These are phyloP conservation scores for Amanita molliuscula DNA, from an alignment of 768 basidiomycete species.

Conservation along the genomic window DNA sequence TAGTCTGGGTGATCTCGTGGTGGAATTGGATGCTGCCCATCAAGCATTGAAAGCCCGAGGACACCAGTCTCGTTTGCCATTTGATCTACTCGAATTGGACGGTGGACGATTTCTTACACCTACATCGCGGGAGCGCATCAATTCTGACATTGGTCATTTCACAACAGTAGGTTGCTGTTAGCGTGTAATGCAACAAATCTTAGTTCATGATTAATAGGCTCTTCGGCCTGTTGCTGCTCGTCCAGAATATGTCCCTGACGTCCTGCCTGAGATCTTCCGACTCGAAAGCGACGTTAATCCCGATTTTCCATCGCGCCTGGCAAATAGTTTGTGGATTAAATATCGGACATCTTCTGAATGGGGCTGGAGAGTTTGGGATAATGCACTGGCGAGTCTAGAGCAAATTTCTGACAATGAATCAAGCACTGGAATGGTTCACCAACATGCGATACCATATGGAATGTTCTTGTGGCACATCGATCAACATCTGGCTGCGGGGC, in stretches of 20 bases:
- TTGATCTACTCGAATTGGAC: conserved; percentile 59
- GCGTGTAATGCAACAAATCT: not conserved
- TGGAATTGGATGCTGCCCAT: conserved; percentile 52
- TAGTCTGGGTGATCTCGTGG: conserved; percentile 40
- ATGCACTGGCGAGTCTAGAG: conserved; percentile 63
- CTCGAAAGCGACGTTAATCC: conserved; percentile 48
- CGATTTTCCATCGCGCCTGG: conserved; percentile 60
- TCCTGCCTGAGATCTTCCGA: conserved; percentile 55
- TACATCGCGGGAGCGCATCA: conserved; percentile 47
- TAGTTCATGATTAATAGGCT: conserved; percentile 21
- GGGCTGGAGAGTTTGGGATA: conserved; percentile 83
- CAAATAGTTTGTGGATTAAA: conserved; percentile 75
- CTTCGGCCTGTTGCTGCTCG: conserved; percentile 33
- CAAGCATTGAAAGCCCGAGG: conserved; percentile 55
- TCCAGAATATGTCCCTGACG: conserved; percentile 31
- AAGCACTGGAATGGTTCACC: conserved; percentile 33
- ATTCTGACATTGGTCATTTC: conserved; percentile 49
- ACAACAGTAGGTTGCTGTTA: conserved; percentile 37
- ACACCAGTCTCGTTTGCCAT: conserved; percentile 50
- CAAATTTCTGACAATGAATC: conserved; percentile 50
- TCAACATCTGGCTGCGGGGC: conserved; percentile 62
- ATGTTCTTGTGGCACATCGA: conserved; percentile 65
- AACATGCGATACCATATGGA: conserved; percentile 56
- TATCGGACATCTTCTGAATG: conserved; percentile 64
- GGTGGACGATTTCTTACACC: conserved; percentile 44